Base-by-base conservation (phyloP, 2,329 filamentous ascomycete species). In the Aspergillus awamori region DNA sequence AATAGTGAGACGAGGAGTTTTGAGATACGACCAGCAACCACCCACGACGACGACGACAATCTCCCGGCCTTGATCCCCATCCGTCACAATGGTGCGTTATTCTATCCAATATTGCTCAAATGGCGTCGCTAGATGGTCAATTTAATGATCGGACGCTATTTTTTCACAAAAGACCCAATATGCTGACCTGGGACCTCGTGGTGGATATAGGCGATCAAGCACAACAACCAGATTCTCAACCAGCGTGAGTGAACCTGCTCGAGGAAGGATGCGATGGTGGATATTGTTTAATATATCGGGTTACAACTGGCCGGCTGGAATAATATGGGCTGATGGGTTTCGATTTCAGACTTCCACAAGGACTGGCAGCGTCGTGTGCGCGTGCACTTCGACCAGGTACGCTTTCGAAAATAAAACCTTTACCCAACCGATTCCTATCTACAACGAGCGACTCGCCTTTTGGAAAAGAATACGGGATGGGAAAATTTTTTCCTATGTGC, bases 331-430 rank as follows among this genome's bases (percentile, higher is more conserved):
- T 77, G 68, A 76, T 67, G 48, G 49, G 11, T 20, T 39, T 68
- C 64, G 57, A 45, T 71, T 70, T 67, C 78, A 95, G 91, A 97
- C 82, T 97, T 97, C 92, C 93, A 92, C 86, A 97, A 97, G 92
- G 93, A 99, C 88, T 99, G 95, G 95, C 93, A 98, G 85, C 92
- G 93, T 86, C 92, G 93, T 85, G 95, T 99, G 80, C 92, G 93
- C 85, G 91, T 92, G 84, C 95, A 99, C 88, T 99, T 99, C 86
- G 93, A 99, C 87, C 95, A 98, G 93, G 94, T 96, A 94, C 82
- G 83, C 80, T 80, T 76, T 82, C 78, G 63, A 47, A 59, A 13
- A 5, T 13, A 36, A 26, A 64, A 60, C 59, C 39, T 41, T 49
- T 54, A 28, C 38, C 36, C 39, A 55, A 52, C 59, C 63, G 57